phyloP scores from a whole-genome alignment of 257 asterid genomes.

The Solanum megistacrolobum region DNA sequence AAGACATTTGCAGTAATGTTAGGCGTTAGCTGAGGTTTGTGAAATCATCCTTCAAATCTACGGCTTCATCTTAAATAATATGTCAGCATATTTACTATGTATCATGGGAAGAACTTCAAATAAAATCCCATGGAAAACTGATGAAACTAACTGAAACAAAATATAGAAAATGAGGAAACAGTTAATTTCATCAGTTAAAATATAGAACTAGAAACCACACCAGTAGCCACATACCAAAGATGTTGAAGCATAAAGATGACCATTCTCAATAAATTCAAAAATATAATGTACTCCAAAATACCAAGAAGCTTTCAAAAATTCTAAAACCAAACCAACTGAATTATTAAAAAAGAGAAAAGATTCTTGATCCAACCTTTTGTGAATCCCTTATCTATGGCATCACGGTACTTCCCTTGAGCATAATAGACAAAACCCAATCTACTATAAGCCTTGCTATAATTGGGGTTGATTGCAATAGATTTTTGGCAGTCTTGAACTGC shows the following conservation, averaged over 20 bases:
- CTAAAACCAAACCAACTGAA: not conserved
- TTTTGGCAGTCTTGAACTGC: slow-evolving; percentile 62
- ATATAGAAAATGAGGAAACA: not conserved
- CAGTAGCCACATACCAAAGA: not conserved
- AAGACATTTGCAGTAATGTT: not conserved
- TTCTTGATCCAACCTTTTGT: slow-evolving; percentile 39
- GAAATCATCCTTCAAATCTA: not conserved
- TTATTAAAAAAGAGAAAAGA: not conserved
- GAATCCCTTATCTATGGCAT: slow-evolving; percentile 77
- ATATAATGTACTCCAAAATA: not conserved
- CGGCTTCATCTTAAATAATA: not conserved
- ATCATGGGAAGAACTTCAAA: not conserved
- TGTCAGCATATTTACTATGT: not conserved
- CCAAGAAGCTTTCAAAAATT: not conserved
- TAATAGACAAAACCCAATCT: slow-evolving; percentile 82
- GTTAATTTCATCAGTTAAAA: not conserved
- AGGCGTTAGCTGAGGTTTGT: not conserved
- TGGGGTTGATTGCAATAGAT: slow-evolving; percentile 65
- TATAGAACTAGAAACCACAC: not conserved
- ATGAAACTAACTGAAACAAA: not conserved
- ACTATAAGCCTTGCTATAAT: slow-evolving; percentile 82
- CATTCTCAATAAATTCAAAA: not conserved
- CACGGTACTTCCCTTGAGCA: slow-evolving; percentile 75
- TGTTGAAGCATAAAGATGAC: not conserved
- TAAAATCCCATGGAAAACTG: not conserved